Base-by-base conservation (phyloP, 768 basidiomycete genomes). In the Kondoa malvinella region DNA sequence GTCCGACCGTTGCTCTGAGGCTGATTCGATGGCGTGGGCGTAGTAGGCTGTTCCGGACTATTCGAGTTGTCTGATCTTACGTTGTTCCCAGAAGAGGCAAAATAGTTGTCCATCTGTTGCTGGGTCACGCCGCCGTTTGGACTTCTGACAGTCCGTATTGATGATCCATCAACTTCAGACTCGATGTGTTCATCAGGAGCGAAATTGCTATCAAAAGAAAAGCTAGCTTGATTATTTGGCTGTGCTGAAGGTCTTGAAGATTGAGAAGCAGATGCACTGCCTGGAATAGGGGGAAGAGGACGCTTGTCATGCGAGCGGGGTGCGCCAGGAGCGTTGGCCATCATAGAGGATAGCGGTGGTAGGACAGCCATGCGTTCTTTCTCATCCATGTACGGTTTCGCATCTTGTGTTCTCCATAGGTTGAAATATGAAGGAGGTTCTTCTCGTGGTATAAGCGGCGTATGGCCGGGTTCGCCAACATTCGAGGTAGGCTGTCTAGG, bases 361-460 rank as follows among this genome's bases (percentile, higher is more conserved):
- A 63, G 61, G 12, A 63, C 33, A 3, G 61, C 61, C 61, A 63
- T 63, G 61, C 14, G 16, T 12, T 63, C 61, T 34, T 33, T 63
- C 17, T 17, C 33, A 17, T 63, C 61, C 30, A 63, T 27, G 32
- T 31, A 27, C 3, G 29, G 29, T n/a, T 63, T 63, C n/a, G 61
- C 61, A 32, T 63, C 61, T 16, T 17, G 15, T 14, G 61, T 31
- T 17, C 27, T 17, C 61, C 61, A 63, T 3, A 63, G 61, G 12
- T 33, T 33, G 33, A 63, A 63, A n/a, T 63, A 63, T 3, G 61
- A 63, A 27, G 61, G 61, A 17, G 61, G 14, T 27, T 63, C 61
- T 17, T 17, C 27, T 17, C 33, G 16, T 4, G 61, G 29, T 16
- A 63, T 50, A 50, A 50, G 40, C 12, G 40, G 40, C 8, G 40